A percentile compares a stretch with the other conserved stretches of the same genome.
These are phyloP conservation scores for Penicillium paneum DNA, from an alignment of 2,329 filamentous ascomycete genomes.

Conservation along the genomic window DNA sequence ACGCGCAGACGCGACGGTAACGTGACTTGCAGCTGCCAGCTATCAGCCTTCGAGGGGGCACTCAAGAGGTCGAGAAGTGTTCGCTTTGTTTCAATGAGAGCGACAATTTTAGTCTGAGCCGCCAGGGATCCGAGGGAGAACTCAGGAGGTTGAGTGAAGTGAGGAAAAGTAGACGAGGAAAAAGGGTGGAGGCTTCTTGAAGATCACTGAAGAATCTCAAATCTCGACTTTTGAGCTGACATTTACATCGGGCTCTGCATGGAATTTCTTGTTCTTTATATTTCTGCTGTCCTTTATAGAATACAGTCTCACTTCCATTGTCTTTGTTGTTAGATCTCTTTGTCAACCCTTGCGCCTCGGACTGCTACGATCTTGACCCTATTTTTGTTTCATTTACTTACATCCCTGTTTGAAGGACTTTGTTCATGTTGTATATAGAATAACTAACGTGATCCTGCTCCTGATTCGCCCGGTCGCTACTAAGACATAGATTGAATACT, in stretches of 20 bases:
- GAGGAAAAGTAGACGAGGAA: slow-evolving; percentile 5
- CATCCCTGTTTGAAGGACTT: not conserved
- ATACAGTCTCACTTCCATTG: not conserved
- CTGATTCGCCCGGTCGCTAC: slow-evolving; percentile 11
- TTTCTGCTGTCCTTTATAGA: not conserved
- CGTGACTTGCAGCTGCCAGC: slow-evolving; percentile 15
- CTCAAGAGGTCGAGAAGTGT: too few relatives aligned
- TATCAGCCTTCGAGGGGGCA: not conserved
- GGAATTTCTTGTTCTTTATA: not conserved
- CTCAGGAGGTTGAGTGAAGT: slow-evolving; percentile 2
- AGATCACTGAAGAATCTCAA: slow-evolving; percentile 12
- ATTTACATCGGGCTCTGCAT: not conserved
- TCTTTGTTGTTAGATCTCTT: slow-evolving; percentile 7
- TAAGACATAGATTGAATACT: slow-evolving; percentile 24
- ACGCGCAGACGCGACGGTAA: slow-evolving; percentile 28
- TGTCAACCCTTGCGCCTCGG: slow-evolving; percentile 1
- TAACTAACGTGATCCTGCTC: slow-evolving; percentile 8
- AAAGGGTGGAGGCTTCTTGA: slow-evolving; percentile 6
- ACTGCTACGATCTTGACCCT: slow-evolving; percentile 1
- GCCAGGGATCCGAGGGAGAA: not conserved
- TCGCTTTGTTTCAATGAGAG: not conserved
- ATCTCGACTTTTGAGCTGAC: not conserved
- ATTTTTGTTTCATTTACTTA: slow-evolving; percentile 3
- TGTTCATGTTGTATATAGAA: slow-evolving; percentile 12
- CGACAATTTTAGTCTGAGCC: not conserved